Evolutionary conservation across 1,139 yeast genomes (phyloP), one percentile per base, ranked within the genome.

Genomic region (Nematodospora anomalae): DNA sequence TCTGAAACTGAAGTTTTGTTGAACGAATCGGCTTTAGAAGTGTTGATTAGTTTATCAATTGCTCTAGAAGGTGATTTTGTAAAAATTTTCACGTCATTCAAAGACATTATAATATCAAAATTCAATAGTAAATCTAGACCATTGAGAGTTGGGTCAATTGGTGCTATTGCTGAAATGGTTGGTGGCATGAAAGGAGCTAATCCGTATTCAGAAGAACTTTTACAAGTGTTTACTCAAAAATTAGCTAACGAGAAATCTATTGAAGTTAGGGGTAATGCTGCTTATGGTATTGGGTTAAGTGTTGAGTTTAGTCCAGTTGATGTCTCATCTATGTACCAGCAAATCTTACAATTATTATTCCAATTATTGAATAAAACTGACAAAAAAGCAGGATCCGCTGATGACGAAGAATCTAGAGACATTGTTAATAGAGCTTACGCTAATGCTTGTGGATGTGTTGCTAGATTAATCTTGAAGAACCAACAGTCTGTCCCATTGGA

Each of bases 361-460:
- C 83, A 84, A 53, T 70, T 90, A 54, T 73, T 92, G 57, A 78
- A 74, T 54, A 84, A 83, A 63, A 87, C 89, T 35, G 94, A 85
- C 57, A 79, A 77, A 50, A 78, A 79, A 61, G 80, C 80, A 47
- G 69, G 71, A 37, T 68, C 72, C 51, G 64, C 68, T 41, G 75
- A 72, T 42, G 94, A 83, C 50, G 94, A 83, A 47, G 95, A 86
- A 60, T 76, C 87, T 33, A 77, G 76, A 58, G 96, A 89, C 48
- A 85, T 80, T 44, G 78, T 87, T 48, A 81, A 84, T 62, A 78
- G 97, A 64, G 80, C 95, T 10, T 79, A 80, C 51, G 96, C 97
- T 44, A 92, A 92, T 61, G 96, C 96, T 6, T 85, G 95, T 62
- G 99, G 99, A 32, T 92, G 98, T 75, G 95, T 90, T 43, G 89